Conservation (phyloP, 176 grass and related monocot genomes). For the Bothriochloa decipiens region DNA sequence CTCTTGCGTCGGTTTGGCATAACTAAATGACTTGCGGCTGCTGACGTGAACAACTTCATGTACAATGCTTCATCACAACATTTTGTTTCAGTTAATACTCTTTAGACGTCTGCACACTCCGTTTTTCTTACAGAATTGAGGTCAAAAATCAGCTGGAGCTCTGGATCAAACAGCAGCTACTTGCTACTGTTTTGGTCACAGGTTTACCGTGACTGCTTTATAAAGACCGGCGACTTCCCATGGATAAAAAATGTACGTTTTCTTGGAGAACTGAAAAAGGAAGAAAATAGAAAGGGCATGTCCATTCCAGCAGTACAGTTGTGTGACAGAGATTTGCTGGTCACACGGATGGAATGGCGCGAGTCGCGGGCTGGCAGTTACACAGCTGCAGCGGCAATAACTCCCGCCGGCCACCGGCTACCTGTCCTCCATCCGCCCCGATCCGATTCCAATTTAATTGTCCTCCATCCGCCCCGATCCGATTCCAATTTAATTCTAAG, state of each 20-base stretch:
- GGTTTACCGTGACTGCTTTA: not conserved
- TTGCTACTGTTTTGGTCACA: not conserved
- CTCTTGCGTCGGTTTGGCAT: not conserved
- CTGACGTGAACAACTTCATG: not conserved
- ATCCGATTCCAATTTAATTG: slow-evolving; percentile 15
- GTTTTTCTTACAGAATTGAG: no score
- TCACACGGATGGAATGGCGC: slow-evolving; percentile 11
- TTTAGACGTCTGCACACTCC: not conserved
- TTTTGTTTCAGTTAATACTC: not conserved
- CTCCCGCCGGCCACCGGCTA: slow-evolving; percentile 23
- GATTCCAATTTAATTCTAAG: no score
- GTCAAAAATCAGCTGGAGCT: not conserved
- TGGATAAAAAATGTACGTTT: not conserved
- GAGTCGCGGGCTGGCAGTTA: not conserved
- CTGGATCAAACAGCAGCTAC: not conserved
- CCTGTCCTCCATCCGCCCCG: not conserved
- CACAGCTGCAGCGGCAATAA: slow-evolving; percentile 47
- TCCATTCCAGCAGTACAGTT: not conserved
- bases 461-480: no score
- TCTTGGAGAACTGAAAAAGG: not conserved
- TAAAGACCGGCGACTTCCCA: no score
- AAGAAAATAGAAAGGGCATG: slow-evolving; percentile 7
- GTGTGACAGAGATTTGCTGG: not conserved
- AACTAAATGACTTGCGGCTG: not conserved
- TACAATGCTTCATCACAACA: not conserved